Evolutionary conservation across 805 yeast genomes (phyloP).

Genomic region (Helenozyma baotianmanensis): DNA sequence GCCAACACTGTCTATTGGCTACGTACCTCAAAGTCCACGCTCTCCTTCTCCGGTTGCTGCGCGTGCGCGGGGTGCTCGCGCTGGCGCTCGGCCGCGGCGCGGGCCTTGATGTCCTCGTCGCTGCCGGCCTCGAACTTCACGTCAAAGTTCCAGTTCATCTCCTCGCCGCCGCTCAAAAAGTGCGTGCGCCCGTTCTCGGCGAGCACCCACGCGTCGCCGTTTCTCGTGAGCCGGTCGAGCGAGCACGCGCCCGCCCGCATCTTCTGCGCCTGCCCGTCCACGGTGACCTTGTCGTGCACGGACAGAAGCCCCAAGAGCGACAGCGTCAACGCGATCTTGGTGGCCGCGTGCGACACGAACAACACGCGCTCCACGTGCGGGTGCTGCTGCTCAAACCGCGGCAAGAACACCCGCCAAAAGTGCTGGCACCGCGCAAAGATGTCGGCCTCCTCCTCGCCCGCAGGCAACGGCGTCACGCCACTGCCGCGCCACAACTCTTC

Average conservation of each 20-base stretch:
- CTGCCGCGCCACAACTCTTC: constrained; percentile 38
- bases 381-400: constrained; percentile 48
- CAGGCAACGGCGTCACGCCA: constrained; percentile 52
- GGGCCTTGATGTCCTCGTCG: constrained; percentile 70
- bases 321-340: constrained; percentile 85
- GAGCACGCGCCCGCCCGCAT: constrained; percentile 82
- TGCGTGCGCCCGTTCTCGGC: constrained; percentile 69
- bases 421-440: constrained; percentile 55
- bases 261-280: constrained; percentile 24
- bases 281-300: constrained; percentile 49
- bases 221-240: constrained; percentile 52
- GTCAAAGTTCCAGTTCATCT: constrained; percentile 89
- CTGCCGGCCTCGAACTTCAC: constrained; percentile 82
- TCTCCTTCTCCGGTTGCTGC: constrained; percentile 1
- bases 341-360: constrained; percentile 90
- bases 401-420: constrained; percentile 56
- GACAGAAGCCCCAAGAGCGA: constrained; percentile 51
- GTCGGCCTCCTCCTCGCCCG: constrained; percentile 75
- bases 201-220: constrained; percentile 50
- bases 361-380: constrained; percentile 63
- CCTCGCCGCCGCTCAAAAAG: constrained; percentile 74
- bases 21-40: constrained; percentile 17
- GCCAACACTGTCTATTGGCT: background rate
- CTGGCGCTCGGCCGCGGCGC: constrained; percentile 31
- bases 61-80: constrained; percentile 9